Evolutionary conservation across 2,329 filamentous ascomycete genomes (phyloP).

Genomic region (Zarea fungicola): DNA sequence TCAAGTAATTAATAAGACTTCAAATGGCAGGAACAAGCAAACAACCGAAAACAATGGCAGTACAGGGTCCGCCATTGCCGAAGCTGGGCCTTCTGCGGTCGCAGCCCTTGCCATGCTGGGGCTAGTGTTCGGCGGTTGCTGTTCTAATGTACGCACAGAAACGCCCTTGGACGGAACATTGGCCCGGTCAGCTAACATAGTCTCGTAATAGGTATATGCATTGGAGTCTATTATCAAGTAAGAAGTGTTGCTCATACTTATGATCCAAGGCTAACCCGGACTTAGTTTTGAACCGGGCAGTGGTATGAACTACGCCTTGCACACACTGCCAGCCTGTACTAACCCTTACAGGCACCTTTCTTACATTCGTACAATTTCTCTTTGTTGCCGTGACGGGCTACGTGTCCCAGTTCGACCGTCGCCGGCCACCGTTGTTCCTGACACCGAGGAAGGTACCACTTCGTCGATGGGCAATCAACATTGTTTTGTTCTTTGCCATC

Average conservation of each 20-base stretch:
- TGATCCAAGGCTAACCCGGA: constrained; percentile 4
- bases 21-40: not conserved
- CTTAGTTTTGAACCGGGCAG: constrained; percentile 76
- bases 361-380: constrained; percentile 85
- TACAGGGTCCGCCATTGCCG: not conserved
- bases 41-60: not conserved
- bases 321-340: constrained; percentile 13
- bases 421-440: constrained; percentile 65
- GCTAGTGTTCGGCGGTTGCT: constrained; percentile 93
- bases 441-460: constrained; percentile 76
- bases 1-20: not conserved
- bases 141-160: constrained; percentile 67
- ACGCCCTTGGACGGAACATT: not conserved
- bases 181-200: not conserved
- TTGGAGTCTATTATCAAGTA: constrained; percentile 93
- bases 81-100: constrained; percentile 36
- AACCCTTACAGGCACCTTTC: constrained; percentile 60
- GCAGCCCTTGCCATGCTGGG: constrained; percentile 64
- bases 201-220: constrained; percentile 70
- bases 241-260: constrained; percentile 30
- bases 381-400: constrained; percentile 77
- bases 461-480: constrained; percentile 80
- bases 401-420: constrained; percentile 66
- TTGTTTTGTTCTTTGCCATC: constrained; percentile 84
- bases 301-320: constrained; percentile 47